Conservation (phyloP, 805 yeast species). For the Barnettozyma sucrosica region DNA sequence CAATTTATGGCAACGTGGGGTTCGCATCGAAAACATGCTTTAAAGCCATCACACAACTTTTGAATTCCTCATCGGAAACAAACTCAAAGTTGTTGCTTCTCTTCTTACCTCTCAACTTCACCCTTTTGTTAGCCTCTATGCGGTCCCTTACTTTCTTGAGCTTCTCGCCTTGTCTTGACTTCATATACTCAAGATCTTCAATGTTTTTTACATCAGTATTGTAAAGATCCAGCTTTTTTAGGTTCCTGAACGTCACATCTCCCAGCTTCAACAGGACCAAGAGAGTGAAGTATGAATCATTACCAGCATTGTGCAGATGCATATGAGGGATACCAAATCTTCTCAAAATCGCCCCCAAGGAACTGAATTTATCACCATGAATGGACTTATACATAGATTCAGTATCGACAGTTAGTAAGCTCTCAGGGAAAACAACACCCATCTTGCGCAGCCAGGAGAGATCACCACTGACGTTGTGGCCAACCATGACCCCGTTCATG, state of each 20-base stretch:
- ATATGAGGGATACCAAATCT: constrained; percentile 49
- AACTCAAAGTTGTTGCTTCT: constrained; percentile 2
- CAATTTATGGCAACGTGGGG: not conserved
- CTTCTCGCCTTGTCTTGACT: not conserved
- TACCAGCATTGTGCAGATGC: constrained; percentile 63
- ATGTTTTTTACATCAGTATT: constrained; percentile 3
- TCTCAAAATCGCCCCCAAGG: constrained; percentile 41
- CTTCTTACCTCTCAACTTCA: not conserved
- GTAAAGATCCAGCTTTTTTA: constrained; percentile 9
- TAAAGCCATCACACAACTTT: not conserved
- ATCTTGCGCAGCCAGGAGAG: constrained; percentile 41
- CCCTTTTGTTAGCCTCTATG: not conserved
- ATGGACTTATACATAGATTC: constrained; percentile 36
- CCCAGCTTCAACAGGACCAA: constrained; percentile 43
- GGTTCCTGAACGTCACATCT: constrained; percentile 38
- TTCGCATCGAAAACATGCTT: not conserved
- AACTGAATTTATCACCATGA: constrained; percentile 34
- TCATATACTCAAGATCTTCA: not conserved
- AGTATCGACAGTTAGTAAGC: constrained; percentile 40
- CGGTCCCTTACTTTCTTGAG: not conserved
- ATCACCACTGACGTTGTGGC: constrained; percentile 56
- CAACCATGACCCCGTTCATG: constrained; percentile 41
- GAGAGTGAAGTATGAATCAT: constrained; percentile 62
- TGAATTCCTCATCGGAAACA: constrained; percentile 1
- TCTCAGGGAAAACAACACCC: constrained; percentile 42